Evolutionary conservation across 1,284 basidiomycete species (phyloP).

Genomic region (Boletus holoroseus): DNA sequence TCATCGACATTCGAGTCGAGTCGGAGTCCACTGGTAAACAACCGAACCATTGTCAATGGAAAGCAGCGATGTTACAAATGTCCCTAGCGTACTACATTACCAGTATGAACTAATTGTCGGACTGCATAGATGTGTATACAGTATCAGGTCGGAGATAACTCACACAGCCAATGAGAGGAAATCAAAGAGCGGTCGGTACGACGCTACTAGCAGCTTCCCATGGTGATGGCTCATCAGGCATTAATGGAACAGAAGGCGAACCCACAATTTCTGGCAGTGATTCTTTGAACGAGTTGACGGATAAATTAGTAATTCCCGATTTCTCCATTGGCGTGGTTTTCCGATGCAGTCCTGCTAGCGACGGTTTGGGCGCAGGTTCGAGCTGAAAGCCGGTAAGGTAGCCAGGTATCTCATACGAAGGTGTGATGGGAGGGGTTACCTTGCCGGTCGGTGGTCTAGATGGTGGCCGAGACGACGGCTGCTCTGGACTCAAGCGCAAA

Average conservation of each 20-base stretch:
- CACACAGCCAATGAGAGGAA: neutral
- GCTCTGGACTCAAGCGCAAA: conserved; percentile 4
- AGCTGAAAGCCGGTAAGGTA: conserved; percentile 17
- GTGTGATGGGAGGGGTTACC: neutral
- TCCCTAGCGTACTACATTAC: conserved; percentile 13
- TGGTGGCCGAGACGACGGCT: neutral
- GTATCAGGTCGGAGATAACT: conserved; percentile 10
- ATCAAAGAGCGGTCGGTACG: conserved; percentile 1
- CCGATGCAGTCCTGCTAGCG: conserved; percentile 14
- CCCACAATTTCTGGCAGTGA: conserved; percentile 8
- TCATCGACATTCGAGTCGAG: neutral
- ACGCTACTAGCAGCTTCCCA: conserved; percentile 23
- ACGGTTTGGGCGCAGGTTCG: conserved; percentile 24
- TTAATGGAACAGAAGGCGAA: conserved; percentile 12
- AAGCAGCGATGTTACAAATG: neutral
- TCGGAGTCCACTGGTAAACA: conserved; percentile 7
- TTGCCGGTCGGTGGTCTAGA: neutral
- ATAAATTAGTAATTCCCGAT: conserved; percentile 1
- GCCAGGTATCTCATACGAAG: conserved; percentile 5
- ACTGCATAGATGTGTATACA: conserved; percentile 1
- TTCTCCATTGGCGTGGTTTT: conserved; percentile 16
- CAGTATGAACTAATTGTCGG: neutral
- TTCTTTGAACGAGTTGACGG: conserved; percentile 3
- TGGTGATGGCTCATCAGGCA: conserved; percentile 28
- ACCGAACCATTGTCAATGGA: neutral